These are phyloP conservation scores for Talaromyces sp. DNA, from an alignment of 2,329 filamentous ascomycete genomes.

Conservation along the genomic window DNA sequence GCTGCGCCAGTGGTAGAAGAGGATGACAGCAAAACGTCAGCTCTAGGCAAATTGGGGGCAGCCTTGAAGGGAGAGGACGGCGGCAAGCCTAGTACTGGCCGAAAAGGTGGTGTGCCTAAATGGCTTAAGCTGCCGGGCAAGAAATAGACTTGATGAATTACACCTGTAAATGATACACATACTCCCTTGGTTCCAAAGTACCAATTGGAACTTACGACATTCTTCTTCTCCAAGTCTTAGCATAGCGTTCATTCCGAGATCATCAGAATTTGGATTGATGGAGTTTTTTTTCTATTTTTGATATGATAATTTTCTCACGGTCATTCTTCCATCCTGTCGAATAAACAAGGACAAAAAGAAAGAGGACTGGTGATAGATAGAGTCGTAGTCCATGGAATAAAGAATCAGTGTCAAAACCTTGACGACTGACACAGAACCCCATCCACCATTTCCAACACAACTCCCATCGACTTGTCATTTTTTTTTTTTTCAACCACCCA, in stretches of 20 bases:
- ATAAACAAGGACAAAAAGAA: not conserved
- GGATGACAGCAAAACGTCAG: slow-evolving; percentile 26
- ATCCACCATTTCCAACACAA: not conserved
- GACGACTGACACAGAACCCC: not conserved
- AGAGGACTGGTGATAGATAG: not conserved
- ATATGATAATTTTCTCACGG: not conserved
- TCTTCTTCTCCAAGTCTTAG: not conserved
- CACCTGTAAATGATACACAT: not conserved
- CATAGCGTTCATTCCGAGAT: not conserved
- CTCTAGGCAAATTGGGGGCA: slow-evolving; percentile 11
- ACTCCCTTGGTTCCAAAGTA: not conserved
- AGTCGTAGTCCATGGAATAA: not conserved
- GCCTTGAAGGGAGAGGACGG: slow-evolving; percentile 25
- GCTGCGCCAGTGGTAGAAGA: slow-evolving; percentile 44
- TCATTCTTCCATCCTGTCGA: not conserved
- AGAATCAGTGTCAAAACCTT: not conserved
- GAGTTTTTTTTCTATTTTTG: not conserved
- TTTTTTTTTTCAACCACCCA: not conserved
- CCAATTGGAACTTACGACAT: not conserved
- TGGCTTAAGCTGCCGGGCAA: slow-evolving; percentile 68
- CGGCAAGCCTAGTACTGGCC: slow-evolving; percentile 25
- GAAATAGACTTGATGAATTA: slow-evolving; percentile 47
- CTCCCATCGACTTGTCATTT: not conserved
- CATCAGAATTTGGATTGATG: not conserved
- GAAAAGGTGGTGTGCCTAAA: slow-evolving; percentile 51